phyloP scores from a whole-genome alignment of 1,284 basidiomycete species.

The Malassezia brasiliensis region DNA sequence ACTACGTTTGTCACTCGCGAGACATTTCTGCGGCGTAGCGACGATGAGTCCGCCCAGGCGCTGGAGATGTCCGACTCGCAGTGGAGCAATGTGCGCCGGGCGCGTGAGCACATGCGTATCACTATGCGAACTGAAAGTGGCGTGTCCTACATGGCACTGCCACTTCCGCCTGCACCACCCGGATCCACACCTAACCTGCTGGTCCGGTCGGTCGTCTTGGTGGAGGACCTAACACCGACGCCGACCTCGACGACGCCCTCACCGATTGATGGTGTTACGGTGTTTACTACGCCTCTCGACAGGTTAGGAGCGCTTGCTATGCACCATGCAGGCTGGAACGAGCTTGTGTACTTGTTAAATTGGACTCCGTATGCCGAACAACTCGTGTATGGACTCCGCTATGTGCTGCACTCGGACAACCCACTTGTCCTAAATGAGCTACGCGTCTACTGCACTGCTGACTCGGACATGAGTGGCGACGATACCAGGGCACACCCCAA shows the following conservation, averaged over 20 bases:
- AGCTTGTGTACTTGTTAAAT: slow-evolving; percentile 6
- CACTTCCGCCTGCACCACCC: slow-evolving; percentile 12
- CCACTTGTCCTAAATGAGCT: slow-evolving; percentile 17
- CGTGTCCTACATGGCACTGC: neutral
- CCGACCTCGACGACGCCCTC: neutral
- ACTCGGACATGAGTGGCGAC: neutral
- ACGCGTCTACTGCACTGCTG: slow-evolving; percentile 6
- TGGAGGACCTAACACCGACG: slow-evolving; percentile 11
- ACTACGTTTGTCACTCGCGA: slow-evolving; percentile 14
- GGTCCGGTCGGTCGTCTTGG: slow-evolving; percentile 12
- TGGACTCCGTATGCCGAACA: slow-evolving; percentile 5
- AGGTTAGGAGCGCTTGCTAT: neutral
- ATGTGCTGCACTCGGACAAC: slow-evolving; percentile 8
- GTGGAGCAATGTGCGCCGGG: slow-evolving; percentile 19
- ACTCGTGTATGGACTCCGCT: slow-evolving; percentile 12
- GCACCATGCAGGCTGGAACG: slow-evolving; percentile 13
- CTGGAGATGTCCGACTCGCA: slow-evolving; percentile 14
- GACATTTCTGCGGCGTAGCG: slow-evolving; percentile 7
- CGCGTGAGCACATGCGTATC: slow-evolving; percentile 14
- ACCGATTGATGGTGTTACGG: neutral
- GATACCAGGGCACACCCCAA: neutral
- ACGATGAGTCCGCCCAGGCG: slow-evolving; percentile 12
- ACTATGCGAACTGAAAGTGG: slow-evolving; percentile 9
- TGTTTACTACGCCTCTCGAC: neutral
- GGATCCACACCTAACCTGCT: slow-evolving; percentile 8